Evolutionary conservation across 805 yeast species (phyloP).

Genomic region (Metschnikowia cubensis): DNA sequence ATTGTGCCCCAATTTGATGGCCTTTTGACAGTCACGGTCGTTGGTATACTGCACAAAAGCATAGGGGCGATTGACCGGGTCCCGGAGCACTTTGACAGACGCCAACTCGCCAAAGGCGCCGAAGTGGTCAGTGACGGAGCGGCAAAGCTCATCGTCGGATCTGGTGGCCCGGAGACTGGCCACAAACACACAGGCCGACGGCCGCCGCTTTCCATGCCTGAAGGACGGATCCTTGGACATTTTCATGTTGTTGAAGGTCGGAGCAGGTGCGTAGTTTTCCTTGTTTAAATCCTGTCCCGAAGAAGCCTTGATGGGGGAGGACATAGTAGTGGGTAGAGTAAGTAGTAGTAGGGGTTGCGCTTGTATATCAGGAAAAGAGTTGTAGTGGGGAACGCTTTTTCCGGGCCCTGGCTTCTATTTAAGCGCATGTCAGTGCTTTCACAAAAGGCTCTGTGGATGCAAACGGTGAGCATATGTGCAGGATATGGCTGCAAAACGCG

Average conservation of each 20-base stretch:
- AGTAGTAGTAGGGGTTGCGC: not conserved
- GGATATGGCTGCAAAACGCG: constrained; percentile 2
- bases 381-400: not conserved
- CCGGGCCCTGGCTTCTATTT: not conserved
- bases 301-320: constrained; percentile 1
- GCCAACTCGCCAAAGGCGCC: constrained; percentile 65
- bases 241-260: constrained; percentile 1
- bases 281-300: constrained; percentile 4
- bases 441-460: constrained; percentile 4
- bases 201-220: constrained; percentile 26
- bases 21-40: constrained; percentile 65
- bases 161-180: constrained; percentile 68
- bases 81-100: constrained; percentile 78
- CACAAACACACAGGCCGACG: constrained; percentile 85
- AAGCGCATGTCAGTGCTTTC: not conserved
- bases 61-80: constrained; percentile 77
- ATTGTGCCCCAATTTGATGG: constrained; percentile 66
- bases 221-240: not conserved
- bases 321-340: constrained; percentile 2
- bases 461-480: not conserved
- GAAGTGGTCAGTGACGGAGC: constrained; percentile 67
- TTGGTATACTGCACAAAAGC: constrained; percentile 85
- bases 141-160: constrained; percentile 67
- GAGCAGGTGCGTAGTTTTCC: constrained; percentile 4
- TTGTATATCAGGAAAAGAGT: not conserved